Evolutionary conservation across 129 eudicot species (phyloP), one percentile per base, ranked within the genome.

Genomic region (Rutidosis leptorrhynchoides): DNA sequence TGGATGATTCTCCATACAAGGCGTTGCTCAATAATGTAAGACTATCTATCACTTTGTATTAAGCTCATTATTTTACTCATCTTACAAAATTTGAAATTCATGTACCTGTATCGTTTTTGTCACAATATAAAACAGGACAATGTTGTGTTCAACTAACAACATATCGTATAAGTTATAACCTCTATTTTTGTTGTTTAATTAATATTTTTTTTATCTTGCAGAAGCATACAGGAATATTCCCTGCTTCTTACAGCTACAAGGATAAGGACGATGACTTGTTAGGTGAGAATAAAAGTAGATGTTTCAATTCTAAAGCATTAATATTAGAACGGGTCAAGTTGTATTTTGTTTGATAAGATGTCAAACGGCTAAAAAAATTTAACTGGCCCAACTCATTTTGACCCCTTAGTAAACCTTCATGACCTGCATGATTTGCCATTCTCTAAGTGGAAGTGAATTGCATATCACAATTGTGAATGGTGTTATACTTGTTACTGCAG

Each of bases 1-100:
- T 91, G 73, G 97, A 91, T 78, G 96, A 91, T 85, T 83, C 97
- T 79, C 97, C 97, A 27, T 85, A 91, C 64, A 91, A 91, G 79
- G 97, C 96, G 62, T 77, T 92, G 65, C 75, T 85, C 12, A 92
- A 92, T 78, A 96, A 91, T 52, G 98, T 92, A 88, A 72, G 95
- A 45, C 54, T 46, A 32, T 32, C 22, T 35, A 22, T 65, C 67
- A 69, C 55, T 33, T 27, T 20, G 21, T 46, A 48, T 32, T 53
- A 20, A 52, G 54, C 28, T 40, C 24, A 2, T 61, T 30, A 48
- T 20, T 46, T 11, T 45, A 46, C 43, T 29, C 7, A 27, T 40
- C n/a, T 29, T 7, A 37, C 28, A 24, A 24, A 33, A 42, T 74
- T 19, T 15, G 16, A 43, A n/a, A 0, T 21, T 65, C 25, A 42